Conservation (phyloP, 352 stramenopile genomes). For the Pythium rhizo-oryzae region DNA sequence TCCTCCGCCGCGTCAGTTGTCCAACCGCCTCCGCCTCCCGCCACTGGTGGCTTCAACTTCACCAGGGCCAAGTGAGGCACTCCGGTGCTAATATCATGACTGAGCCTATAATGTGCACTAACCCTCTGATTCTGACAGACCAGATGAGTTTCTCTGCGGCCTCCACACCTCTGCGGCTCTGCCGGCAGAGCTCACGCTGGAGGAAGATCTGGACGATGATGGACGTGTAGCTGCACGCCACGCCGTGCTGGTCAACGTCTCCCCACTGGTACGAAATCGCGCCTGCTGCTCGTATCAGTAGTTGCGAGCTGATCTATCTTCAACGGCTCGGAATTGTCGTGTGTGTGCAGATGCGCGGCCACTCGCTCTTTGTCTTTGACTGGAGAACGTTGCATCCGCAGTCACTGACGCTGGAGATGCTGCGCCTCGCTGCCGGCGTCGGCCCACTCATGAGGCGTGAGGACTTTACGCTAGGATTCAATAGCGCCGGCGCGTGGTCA, state of each 20-base stretch:
- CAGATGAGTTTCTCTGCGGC: conserved; percentile 47
- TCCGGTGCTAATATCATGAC: too few relatives aligned
- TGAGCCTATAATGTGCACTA: too few relatives aligned
- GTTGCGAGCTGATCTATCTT: too few relatives aligned
- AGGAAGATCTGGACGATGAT: neutral
- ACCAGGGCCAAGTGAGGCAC: conserved; percentile 58
- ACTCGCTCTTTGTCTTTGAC: conserved; percentile 64
- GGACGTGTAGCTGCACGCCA: conserved; percentile 1
- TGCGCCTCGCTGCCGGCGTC: conserved; percentile 21
- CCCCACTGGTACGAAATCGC: conserved; percentile 50
- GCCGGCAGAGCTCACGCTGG: neutral
- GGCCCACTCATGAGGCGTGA: conserved; percentile 34
- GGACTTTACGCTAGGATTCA: conserved; percentile 65
- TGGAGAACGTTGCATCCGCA: conserved; percentile 23
- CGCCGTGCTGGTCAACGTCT: conserved; percentile 65
- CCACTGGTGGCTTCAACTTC: conserved; percentile 54
- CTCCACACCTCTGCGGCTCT: neutral
- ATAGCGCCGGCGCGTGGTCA: conserved; percentile 74
- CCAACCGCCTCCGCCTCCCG: neutral
- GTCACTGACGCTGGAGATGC: conserved; percentile 4
- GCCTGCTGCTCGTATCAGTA: neutral
- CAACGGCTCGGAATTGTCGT: too few relatives aligned
- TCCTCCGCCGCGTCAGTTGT: neutral
- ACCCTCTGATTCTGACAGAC: conserved; percentile 24
- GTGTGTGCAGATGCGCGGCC: conserved; percentile 52